A percentile compares a stretch with the other conserved stretches of the same genome.
phyloP scores from a whole-genome alignment of 352 stramenopile genomes.

The Globisporangium echinulatum region DNA sequence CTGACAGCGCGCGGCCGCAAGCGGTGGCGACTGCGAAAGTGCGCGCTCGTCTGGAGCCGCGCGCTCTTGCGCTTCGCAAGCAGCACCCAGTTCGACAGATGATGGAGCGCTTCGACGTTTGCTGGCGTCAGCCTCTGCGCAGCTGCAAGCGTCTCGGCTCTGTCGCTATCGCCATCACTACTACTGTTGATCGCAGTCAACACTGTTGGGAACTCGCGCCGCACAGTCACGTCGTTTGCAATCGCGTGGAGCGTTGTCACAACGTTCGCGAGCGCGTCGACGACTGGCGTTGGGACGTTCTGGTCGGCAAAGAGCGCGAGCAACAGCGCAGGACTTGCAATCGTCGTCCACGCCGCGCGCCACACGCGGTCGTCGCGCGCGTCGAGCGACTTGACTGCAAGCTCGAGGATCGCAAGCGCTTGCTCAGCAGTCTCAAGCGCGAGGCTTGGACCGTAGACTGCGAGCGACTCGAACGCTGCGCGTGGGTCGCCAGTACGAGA shows the following conservation, averaged over 20 bases:
- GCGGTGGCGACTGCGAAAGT: constrained; percentile 21
- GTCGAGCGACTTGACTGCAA: constrained; percentile 9
- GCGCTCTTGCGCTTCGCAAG: constrained; percentile 68
- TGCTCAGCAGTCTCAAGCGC: constrained; percentile 53
- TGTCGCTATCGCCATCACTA: no score
- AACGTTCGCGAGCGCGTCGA: constrained; percentile 54
- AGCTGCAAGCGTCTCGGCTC: neutral
- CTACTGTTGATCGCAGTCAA: no score
- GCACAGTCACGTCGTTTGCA: constrained; percentile 40
- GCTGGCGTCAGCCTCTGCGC: constrained; percentile 31
- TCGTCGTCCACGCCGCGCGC: constrained; percentile 19
- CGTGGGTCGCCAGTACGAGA: constrained; percentile 10
- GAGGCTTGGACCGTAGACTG: constrained; percentile 42
- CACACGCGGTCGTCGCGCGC: constrained; percentile 12
- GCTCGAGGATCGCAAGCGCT: constrained; percentile 57
- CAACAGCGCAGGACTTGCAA: constrained; percentile 63
- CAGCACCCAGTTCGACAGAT: constrained; percentile 78
- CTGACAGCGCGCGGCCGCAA: constrained; percentile 31
- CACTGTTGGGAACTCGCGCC: constrained; percentile 23
- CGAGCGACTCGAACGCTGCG: constrained; percentile 35
- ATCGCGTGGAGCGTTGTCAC: constrained; percentile 43
- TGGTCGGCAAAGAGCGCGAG: constrained; percentile 47
- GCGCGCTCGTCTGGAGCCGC: constrained; percentile 36
- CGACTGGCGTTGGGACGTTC: constrained; percentile 27
- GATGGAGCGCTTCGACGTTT: constrained; percentile 69